Evolutionary conservation across 768 basidiomycete species (phyloP).

Genomic region (Mycena venus): DNA sequence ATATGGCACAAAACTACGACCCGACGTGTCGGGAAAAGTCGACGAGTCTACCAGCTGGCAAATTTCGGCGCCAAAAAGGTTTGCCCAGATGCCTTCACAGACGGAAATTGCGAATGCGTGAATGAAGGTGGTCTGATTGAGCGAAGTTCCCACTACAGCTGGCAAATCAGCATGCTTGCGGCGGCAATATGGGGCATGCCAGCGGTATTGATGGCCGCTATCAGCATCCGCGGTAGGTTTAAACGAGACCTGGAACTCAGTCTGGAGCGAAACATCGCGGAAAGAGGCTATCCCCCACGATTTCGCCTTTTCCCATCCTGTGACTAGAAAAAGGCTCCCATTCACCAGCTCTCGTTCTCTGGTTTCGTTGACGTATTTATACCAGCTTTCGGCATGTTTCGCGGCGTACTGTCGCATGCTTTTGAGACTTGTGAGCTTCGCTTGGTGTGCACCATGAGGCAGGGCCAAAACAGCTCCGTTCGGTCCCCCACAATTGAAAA

Average conservation of each 20-base stretch:
- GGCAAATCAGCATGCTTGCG: background rate
- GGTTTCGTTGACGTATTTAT: constrained; percentile 18
- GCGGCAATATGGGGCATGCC: background rate
- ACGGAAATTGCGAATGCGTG: constrained; percentile 23
- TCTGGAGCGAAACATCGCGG: background rate
- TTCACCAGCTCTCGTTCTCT: constrained; percentile 23
- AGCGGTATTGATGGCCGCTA: background rate
- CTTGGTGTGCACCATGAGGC: constrained; percentile 22
- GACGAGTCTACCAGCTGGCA: background rate
- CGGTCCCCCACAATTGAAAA: constrained; percentile 10
- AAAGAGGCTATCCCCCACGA: constrained; percentile 31
- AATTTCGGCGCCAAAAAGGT: constrained; percentile 9
- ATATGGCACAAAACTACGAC: background rate
- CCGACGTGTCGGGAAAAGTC: background rate
- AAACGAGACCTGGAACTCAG: constrained; percentile 4
- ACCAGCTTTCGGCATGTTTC: constrained; percentile 32
- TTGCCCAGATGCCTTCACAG: constrained; percentile 7
- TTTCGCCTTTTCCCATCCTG: constrained; percentile 32
- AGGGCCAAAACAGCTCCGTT: constrained; percentile 33
- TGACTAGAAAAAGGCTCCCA: constrained; percentile 34
- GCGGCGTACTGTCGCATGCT: constrained; percentile 25
- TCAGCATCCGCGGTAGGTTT: background rate
- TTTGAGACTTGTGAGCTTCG: constrained; percentile 5
- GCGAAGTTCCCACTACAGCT: background rate
- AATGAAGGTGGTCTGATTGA: constrained; percentile 17